These are phyloP conservation scores for Nakazawaea laoshanensis DNA, from an alignment of 805 yeast genomes.

Conservation along the genomic window DNA sequence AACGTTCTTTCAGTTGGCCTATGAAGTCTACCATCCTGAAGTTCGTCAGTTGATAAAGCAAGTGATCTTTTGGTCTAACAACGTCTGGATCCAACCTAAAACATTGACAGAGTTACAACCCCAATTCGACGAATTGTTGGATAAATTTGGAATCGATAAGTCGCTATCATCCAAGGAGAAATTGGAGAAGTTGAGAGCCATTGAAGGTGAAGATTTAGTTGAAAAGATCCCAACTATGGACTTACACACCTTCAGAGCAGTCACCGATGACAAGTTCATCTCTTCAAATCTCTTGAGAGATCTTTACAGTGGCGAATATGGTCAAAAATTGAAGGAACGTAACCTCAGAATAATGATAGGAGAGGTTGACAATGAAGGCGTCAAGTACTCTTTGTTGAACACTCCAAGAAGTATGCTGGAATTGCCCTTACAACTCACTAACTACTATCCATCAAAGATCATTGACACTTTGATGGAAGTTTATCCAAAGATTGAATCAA, in stretches of 20 bases:
- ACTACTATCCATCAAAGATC: slow-evolving; percentile 26
- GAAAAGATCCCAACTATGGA: slow-evolving; percentile 20
- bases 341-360: slow-evolving; percentile 21
- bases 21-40: slow-evolving; percentile 32
- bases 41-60: slow-evolving; percentile 31
- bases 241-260: slow-evolving; percentile 29
- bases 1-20: slow-evolving; percentile 31
- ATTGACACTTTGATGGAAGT: slow-evolving; percentile 16
- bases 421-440: slow-evolving; percentile 23
- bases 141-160: slow-evolving; percentile 16
- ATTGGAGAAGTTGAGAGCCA: slow-evolving; percentile 12
- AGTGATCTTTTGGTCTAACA: slow-evolving; percentile 26
- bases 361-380: slow-evolving; percentile 26
- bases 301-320: slow-evolving; percentile 21
- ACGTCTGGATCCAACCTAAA: slow-evolving; percentile 31
- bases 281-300: slow-evolving; percentile 22
- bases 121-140: slow-evolving; percentile 28
- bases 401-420: slow-evolving; percentile 23
- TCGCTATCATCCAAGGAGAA: slow-evolving; percentile 12
- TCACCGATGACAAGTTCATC: slow-evolving; percentile 30
- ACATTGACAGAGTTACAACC: slow-evolving; percentile 25
- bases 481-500: slow-evolving; percentile 13
- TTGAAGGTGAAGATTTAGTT: slow-evolving; percentile 13
- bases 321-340: slow-evolving; percentile 16
- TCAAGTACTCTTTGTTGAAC: slow-evolving; percentile 21